These are phyloP conservation scores for Mycena floridula DNA, from an alignment of 768 basidiomycete genomes.

Conservation along the genomic window DNA sequence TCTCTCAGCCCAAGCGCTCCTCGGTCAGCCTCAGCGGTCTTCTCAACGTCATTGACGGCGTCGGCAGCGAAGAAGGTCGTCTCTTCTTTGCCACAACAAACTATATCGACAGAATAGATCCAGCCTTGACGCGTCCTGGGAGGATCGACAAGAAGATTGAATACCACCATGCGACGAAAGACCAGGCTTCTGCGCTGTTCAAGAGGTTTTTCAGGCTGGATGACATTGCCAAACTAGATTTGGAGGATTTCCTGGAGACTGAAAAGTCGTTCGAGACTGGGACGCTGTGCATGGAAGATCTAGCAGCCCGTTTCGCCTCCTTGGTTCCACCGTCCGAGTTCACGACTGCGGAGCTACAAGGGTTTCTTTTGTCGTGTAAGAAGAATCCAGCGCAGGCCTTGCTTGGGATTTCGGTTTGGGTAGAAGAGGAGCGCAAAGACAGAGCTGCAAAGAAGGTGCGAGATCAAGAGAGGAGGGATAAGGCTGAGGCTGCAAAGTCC, in stretches of 20 bases:
- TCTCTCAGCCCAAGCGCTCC: neutral
- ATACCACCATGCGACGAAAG: conserved; percentile 41
- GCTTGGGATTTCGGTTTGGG: conserved; percentile 32
- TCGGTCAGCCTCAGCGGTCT: conserved; percentile 1
- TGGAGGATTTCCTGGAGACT: too few species aligned
- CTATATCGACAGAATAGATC: conserved; percentile 47
- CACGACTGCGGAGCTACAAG: conserved; percentile 57
- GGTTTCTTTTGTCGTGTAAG: conserved; percentile 45
- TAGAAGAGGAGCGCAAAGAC: conserved; percentile 29
- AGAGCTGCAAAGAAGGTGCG: conserved; percentile 24
- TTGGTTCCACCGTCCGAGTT: conserved; percentile 41
- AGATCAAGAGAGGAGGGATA: conserved; percentile 21
- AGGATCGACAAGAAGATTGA: conserved; percentile 49
- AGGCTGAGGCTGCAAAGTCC: conserved; percentile 15
- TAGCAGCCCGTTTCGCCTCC: conserved; percentile 36
- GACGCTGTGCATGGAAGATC: conserved; percentile 21
- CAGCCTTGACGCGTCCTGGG: conserved; percentile 51
- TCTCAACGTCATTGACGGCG: conserved; percentile 27
- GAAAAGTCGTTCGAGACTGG: too few species aligned
- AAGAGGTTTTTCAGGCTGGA: conserved; percentile 40
- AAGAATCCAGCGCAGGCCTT: conserved; percentile 30
- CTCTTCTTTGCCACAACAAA: conserved; percentile 37
- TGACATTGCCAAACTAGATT: neutral
- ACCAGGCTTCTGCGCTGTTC: conserved; percentile 44
- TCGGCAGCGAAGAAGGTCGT: conserved; percentile 22